Percentiles rank a stretch among this genome's conserved stretches.
Evolutionary conservation across 2,329 filamentous ascomycete genomes (phyloP).

Genomic region (Chaetoscypha palmicola): DNA sequence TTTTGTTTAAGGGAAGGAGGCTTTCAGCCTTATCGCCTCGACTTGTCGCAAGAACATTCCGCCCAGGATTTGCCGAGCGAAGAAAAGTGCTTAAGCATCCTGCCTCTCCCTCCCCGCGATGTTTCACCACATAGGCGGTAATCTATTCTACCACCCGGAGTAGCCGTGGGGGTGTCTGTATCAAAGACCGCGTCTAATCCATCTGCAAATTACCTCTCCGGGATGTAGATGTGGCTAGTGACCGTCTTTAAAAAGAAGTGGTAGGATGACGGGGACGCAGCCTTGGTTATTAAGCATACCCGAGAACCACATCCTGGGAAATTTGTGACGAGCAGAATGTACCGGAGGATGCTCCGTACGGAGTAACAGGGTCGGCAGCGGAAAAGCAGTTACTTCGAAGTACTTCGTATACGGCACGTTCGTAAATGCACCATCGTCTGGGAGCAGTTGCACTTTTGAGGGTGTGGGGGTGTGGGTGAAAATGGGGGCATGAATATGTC

Average conservation of each 20-base stretch:
- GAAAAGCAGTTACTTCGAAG: too few species aligned
- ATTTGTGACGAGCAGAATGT: too few species aligned
- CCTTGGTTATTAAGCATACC: background rate
- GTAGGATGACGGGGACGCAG: background rate
- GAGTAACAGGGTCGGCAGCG: too few species aligned
- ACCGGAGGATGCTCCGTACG: too few species aligned
- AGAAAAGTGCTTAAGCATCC: background rate
- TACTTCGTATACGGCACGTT: too few species aligned
- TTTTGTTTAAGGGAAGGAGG: too few species aligned
- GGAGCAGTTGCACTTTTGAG: too few species aligned
- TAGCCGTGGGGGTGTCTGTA: background rate
- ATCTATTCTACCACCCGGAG: too few species aligned
- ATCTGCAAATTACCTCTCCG: background rate
- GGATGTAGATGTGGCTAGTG: background rate
- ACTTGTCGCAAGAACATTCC: background rate
- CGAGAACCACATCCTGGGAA: too few species aligned
- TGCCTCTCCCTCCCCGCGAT: background rate
- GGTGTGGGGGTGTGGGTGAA: too few species aligned
- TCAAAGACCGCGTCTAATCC: background rate
- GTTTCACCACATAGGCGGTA: background rate
- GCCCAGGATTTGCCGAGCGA: background rate
- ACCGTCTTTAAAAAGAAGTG: background rate
- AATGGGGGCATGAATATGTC: too few species aligned
- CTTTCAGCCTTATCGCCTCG: constrained; percentile 3
- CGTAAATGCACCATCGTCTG: too few species aligned